phyloP scores from a whole-genome alignment of 2,329 filamentous ascomycete species.

The Knoxdaviesia proteae region DNA sequence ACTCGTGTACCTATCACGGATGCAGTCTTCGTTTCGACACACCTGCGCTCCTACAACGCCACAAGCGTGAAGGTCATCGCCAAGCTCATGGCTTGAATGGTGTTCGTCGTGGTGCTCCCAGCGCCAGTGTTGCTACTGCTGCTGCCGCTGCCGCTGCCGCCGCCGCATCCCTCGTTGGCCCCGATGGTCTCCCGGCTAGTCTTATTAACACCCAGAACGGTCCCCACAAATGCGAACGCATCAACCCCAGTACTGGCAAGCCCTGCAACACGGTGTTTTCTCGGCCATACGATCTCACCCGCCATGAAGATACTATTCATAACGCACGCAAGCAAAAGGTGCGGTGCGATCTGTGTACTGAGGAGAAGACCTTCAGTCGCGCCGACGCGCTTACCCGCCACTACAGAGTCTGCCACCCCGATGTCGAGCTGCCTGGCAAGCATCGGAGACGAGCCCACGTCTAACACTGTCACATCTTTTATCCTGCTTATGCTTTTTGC shows the following conservation, averaged over 20 bases:
- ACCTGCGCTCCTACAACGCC: constrained; percentile 70
- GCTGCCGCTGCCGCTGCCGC: too few relatives aligned
- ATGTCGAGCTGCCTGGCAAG: constrained; percentile 60
- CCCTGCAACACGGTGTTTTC: constrained; percentile 90
- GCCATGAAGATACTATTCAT: constrained; percentile 95
- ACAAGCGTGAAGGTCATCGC: constrained; percentile 84
- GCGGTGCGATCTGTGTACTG: constrained; percentile 74
- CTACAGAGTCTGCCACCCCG: constrained; percentile 83
- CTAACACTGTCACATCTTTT: background rate
- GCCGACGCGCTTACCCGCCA: constrained; percentile 88
- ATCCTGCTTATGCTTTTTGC: too few relatives aligned
- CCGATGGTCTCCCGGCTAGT: constrained; percentile 6
- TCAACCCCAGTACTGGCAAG: constrained; percentile 89
- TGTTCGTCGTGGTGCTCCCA: too few relatives aligned
- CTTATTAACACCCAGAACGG: constrained; percentile 50
- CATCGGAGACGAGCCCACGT: constrained; percentile 14
- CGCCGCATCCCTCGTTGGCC: constrained; percentile 8
- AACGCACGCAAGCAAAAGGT: constrained; percentile 90
- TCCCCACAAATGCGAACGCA: constrained; percentile 78
- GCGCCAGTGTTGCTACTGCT: too few relatives aligned
- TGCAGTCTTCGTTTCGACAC: constrained; percentile 79
- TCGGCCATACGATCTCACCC: constrained; percentile 82
- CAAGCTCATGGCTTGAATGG: constrained; percentile 31
- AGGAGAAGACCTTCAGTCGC: constrained; percentile 92
- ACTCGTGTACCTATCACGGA: constrained; percentile 89